phyloP scores from a whole-genome alignment of 23 red algal species.

The Gracilariopsis chorda region DNA sequence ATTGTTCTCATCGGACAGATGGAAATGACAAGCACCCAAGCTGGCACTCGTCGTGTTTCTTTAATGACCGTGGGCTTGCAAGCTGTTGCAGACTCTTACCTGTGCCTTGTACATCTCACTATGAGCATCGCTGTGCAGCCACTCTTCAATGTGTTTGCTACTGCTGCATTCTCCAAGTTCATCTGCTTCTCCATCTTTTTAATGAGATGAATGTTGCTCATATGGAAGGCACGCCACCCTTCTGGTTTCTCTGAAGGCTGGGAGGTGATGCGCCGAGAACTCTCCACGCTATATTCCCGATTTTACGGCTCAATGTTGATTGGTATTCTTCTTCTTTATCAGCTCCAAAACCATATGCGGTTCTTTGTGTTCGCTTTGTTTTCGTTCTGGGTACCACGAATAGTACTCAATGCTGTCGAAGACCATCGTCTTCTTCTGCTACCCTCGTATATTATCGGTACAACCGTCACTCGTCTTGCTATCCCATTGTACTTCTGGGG shows the following conservation, averaged over 20 bases:
- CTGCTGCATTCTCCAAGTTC: conserved; percentile 94
- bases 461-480: conserved; percentile 56
- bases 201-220: conserved; percentile 90
- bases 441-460: conserved; percentile 70
- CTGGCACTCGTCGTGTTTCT: conserved; percentile 63
- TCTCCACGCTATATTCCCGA: conserved; percentile 86
- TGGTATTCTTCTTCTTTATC: conserved; percentile 82
- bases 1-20: conserved; percentile 83
- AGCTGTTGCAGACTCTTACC: conserved; percentile 83
- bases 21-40: conserved; percentile 84
- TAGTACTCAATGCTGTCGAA: conserved; percentile 64
- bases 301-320: conserved; percentile 87
- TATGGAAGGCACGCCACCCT: conserved; percentile 82
- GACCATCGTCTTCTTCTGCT: conserved; percentile 73
- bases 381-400: conserved; percentile 91
- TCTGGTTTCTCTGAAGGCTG: conserved; percentile 81
- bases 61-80: conserved; percentile 88
- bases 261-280: conserved; percentile 88
- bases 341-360: conserved; percentile 78
- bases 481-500: conserved; percentile 81
- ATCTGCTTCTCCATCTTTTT: conserved; percentile 86
- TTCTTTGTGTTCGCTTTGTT: conserved; percentile 78
- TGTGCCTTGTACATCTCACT: conserved; percentile 81
- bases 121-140: conserved; percentile 80
- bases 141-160: conserved; percentile 93